These are phyloP conservation scores for Globisporangium nodosum DNA, from an alignment of 352 stramenopile species.

Conservation along the genomic window DNA sequence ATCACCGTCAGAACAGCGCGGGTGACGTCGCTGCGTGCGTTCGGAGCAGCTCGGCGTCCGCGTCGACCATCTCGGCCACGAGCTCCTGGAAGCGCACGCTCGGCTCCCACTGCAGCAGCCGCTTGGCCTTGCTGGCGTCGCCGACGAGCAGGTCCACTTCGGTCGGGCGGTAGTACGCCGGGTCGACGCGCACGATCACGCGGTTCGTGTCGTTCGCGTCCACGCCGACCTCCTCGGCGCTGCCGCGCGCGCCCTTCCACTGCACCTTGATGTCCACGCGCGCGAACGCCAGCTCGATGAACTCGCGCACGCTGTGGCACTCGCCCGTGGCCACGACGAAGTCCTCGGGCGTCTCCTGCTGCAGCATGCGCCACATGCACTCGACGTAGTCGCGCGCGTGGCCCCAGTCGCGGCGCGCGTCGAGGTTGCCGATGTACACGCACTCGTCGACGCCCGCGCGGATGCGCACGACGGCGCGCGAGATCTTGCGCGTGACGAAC, in stretches of 20 bases:
- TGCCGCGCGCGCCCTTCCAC: conserved; percentile 89
- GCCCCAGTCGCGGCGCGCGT: conserved; percentile 98
- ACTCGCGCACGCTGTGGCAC: conserved; percentile 97
- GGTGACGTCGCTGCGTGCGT: conserved; percentile 4
- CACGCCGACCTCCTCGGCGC: conserved; percentile 92
- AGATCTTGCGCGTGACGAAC: conserved; percentile 99
- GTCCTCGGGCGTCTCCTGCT: conserved; percentile 69
- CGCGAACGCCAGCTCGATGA: conserved; percentile 95
- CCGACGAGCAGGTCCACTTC: conserved; percentile 98
- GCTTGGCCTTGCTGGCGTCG: conserved; percentile 92
- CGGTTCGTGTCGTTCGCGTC: conserved; percentile 80
- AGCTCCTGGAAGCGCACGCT: conserved; percentile 91
- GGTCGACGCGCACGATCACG: conserved; percentile 94
- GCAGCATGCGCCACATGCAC: conserved; percentile 99
- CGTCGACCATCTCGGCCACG: conserved; percentile 95
- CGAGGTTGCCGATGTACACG: conserved; percentile 97
- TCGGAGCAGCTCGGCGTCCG: conserved; percentile 47
- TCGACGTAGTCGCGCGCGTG: conserved; percentile 98
- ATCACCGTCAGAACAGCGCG: conserved; percentile 1
- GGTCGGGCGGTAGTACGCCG: conserved; percentile 96
- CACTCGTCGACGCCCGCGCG: conserved; percentile 88
- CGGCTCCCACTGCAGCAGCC: conserved; percentile 89
- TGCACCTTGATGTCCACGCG: conserved; percentile 85
- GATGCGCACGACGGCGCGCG: conserved; percentile 93
- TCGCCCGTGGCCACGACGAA: conserved; percentile 93